Percentiles rank a stretch among this genome's conserved stretches.
phyloP scores from a whole-genome alignment of 2,329 filamentous ascomycete species.

The Camillea tinctor region DNA sequence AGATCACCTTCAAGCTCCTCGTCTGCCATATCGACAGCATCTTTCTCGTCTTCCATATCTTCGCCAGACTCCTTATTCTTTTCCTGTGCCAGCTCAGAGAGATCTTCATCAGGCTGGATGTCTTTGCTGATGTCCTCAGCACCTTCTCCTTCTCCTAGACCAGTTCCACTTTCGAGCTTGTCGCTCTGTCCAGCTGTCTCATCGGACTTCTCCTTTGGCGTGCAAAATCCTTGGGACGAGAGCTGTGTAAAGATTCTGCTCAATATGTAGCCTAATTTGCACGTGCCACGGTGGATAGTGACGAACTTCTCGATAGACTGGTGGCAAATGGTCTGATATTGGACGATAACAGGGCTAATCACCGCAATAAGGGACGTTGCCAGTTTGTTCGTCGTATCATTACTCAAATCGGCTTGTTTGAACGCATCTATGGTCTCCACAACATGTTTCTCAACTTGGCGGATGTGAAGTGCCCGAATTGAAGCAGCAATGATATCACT shows the following conservation, averaged over 20 bases:
- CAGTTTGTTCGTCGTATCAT: slow-evolving; percentile 41
- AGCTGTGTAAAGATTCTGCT: slow-evolving; percentile 77
- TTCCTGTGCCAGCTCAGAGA: slow-evolving; percentile 88
- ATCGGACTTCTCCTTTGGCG: slow-evolving; percentile 76
- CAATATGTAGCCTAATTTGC: slow-evolving; percentile 73
- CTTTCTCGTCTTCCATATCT: slow-evolving; percentile 76
- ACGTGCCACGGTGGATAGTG: slow-evolving; percentile 66
- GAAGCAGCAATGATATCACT: slow-evolving; percentile 52
- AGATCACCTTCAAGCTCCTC: slow-evolving; percentile 88
- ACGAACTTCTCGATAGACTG: slow-evolving; percentile 58
- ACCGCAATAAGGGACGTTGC: slow-evolving; percentile 59
- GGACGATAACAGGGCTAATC: slow-evolving; percentile 68
- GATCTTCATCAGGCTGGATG: slow-evolving; percentile 87
- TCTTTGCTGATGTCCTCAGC: slow-evolving; percentile 98
- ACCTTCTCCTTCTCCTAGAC: slow-evolving; percentile 90
- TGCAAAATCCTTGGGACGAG: slow-evolving; percentile 85
- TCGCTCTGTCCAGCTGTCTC: slow-evolving; percentile 68
- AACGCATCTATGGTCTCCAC: slow-evolving; percentile 23
- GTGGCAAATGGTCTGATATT: slow-evolving; percentile 65
- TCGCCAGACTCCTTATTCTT: slow-evolving; percentile 62
- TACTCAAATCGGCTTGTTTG: slow-evolving; percentile 39
- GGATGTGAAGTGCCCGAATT: slow-evolving; percentile 58
- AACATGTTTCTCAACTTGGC: slow-evolving; percentile 49
- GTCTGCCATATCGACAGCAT: slow-evolving; percentile 88
- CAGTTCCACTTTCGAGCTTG: slow-evolving; percentile 86